phyloP scores from a whole-genome alignment of 176 grass and related monocot genomes.

The Dactylis glomerata region DNA sequence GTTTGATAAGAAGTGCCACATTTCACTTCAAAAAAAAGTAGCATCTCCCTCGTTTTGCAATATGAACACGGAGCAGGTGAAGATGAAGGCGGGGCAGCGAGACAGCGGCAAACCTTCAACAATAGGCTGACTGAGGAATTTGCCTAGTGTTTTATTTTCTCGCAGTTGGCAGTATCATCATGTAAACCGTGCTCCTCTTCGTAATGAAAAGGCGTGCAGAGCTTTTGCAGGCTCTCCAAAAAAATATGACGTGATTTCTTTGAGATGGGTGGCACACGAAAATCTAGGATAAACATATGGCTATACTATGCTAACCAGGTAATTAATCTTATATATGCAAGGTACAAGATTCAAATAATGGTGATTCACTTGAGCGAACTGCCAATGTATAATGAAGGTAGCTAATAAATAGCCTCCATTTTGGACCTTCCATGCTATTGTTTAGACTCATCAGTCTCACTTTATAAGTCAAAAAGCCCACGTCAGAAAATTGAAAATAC shows the following conservation, averaged over 20 bases:
- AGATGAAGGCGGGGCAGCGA: too few relatives aligned
- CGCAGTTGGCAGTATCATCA: not conserved
- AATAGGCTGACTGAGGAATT: not conserved
- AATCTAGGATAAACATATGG: not conserved
- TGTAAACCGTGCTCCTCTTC: not conserved
- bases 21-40: not conserved
- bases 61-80: too few relatives aligned
- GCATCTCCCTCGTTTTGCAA: not conserved
- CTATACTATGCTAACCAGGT: not conserved
- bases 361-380: slow-evolving; percentile 13
- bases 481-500: not conserved
- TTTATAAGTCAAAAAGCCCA: not conserved
- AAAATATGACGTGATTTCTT: not conserved
- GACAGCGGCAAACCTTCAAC: not conserved
- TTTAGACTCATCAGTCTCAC: not conserved
- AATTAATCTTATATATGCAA: not conserved
- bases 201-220: not conserved
- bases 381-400: not conserved
- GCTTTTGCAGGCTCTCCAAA: not conserved
- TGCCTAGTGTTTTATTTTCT: not conserved
- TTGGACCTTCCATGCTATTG: not conserved
- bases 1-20: not conserved
- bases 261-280: not conserved
- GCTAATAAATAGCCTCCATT: not conserved
- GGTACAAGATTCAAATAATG: not conserved